Evolutionary conservation across 345 rosid species (phyloP).

Genomic region (Eucalyptus coolabah): DNA sequence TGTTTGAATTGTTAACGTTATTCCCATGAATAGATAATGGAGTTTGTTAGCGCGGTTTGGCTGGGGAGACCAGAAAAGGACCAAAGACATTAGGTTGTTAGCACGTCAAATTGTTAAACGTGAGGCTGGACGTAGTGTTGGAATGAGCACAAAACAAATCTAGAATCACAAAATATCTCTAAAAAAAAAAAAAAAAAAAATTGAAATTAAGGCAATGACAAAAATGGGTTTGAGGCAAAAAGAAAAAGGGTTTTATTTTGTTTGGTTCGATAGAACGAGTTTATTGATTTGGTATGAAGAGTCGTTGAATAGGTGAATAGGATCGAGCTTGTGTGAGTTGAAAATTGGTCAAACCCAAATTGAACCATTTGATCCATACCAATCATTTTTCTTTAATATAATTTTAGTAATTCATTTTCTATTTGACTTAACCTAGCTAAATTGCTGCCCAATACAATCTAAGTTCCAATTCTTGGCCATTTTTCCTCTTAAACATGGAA

Average conservation of each 20-base stretch:
- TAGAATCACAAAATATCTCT: background rate
- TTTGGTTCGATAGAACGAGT: background rate
- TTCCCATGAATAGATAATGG: background rate
- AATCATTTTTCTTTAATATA: background rate
- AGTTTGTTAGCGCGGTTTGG: background rate
- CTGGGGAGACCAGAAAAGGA: background rate
- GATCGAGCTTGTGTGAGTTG: background rate
- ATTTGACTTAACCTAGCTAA: background rate
- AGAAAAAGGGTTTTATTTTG: background rate
- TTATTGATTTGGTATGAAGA: background rate
- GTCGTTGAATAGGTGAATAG: background rate
- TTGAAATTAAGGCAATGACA: background rate
- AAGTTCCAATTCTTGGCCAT: background rate
- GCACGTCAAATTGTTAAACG: background rate
- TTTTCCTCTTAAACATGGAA: background rate
- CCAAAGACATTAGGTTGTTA: background rate
- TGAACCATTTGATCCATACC: background rate
- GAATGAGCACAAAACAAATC: background rate
- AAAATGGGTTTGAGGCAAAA: background rate
- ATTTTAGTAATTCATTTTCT: background rate
- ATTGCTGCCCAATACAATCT: background rate
- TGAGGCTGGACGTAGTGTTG: background rate
- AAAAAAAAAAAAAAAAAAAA: background rate
- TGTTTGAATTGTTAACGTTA: background rate
- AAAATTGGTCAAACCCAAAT: fast-evolving